Conservation (phyloP, 2,329 filamentous ascomycete species). For the Calonectria montana region DNA sequence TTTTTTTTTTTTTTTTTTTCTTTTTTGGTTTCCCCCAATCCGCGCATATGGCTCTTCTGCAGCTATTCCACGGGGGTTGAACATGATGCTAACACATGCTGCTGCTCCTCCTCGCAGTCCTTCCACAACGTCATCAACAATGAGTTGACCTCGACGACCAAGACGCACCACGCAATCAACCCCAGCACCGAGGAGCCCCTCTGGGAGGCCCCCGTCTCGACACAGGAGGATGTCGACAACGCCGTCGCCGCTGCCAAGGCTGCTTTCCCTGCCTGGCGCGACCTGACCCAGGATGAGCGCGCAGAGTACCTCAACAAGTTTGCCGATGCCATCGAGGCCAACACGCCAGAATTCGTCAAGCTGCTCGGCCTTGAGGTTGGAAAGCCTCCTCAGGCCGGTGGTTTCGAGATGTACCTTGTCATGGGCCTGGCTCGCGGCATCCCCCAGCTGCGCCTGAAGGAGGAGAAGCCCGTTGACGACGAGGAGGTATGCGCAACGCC, state of each 20-base stretch:
- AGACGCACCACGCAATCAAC: conserved; percentile 39
- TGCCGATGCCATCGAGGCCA: conserved; percentile 42
- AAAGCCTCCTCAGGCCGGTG: conserved; percentile 35
- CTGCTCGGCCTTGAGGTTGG: conserved; percentile 40
- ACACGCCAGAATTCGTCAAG: conserved; percentile 35
- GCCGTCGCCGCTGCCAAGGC: conserved; percentile 42
- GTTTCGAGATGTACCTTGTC: conserved; percentile 26
- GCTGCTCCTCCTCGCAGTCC: neutral
- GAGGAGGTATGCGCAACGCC: conserved; percentile 14
- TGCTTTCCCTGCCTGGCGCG: conserved; percentile 46
- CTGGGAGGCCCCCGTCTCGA: conserved; percentile 43
- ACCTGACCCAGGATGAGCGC: conserved; percentile 40
- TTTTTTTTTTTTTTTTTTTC: too few species aligned
- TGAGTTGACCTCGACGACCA: conserved; percentile 30
- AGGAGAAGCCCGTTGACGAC: conserved; percentile 33
- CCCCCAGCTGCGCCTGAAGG: conserved; percentile 28
- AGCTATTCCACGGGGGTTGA: too few species aligned
- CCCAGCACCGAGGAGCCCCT: conserved; percentile 48
- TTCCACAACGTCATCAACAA: conserved; percentile 49
- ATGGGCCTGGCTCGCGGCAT: conserved; percentile 16
- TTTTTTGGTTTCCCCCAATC: too few species aligned
- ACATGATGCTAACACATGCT: neutral
- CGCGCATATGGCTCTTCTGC: too few species aligned
- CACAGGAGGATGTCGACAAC: conserved; percentile 43
- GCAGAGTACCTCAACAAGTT: conserved; percentile 36